Conservation (phyloP, 2,329 filamentous ascomycete genomes). For the Neonectria magnoliae region DNA sequence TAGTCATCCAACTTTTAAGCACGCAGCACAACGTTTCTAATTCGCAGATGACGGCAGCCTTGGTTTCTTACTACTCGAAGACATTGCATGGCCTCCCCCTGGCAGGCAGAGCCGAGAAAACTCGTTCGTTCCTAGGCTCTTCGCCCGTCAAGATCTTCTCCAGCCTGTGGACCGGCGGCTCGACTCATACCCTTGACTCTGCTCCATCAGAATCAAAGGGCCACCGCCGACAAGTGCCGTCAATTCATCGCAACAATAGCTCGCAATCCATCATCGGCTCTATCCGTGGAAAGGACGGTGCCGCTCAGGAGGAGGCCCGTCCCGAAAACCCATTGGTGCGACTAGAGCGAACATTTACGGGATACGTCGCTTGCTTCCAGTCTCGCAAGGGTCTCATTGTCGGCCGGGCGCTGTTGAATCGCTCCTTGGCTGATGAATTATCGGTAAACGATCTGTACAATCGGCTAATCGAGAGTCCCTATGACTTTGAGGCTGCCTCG, state of each 20-base stretch:
- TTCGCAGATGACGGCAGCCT: slow-evolving; percentile 68
- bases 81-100: slow-evolving; percentile 76
- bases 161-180: slow-evolving; percentile 76
- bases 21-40: slow-evolving; percentile 76
- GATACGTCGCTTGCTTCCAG: slow-evolving; percentile 84
- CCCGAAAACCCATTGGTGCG: slow-evolving; percentile 75
- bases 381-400: slow-evolving; percentile 88
- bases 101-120: slow-evolving; percentile 70
- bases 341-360: slow-evolving; percentile 85
- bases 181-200: slow-evolving; percentile 52
- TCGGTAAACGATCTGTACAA: slow-evolving; percentile 92
- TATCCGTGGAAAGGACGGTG: slow-evolving; percentile 56
- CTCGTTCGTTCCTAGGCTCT: slow-evolving; percentile 76
- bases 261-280: slow-evolving; percentile 67
- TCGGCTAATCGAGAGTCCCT: slow-evolving; percentile 82
- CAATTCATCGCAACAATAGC: slow-evolving; percentile 56
- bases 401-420: slow-evolving; percentile 77
- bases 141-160: slow-evolving; percentile 93
- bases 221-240: slow-evolving; percentile 52
- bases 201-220: slow-evolving; percentile 47
- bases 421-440: slow-evolving; percentile 77
- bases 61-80: slow-evolving; percentile 82
- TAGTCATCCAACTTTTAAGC: slow-evolving; percentile 78
- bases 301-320: slow-evolving; percentile 57
- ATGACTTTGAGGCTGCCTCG: slow-evolving; percentile 77